A percentile compares a stretch with the other conserved stretches of the same genome.
Conservation (phyloP, 345 rosid species). For the Limnanthes douglasii region DNA sequence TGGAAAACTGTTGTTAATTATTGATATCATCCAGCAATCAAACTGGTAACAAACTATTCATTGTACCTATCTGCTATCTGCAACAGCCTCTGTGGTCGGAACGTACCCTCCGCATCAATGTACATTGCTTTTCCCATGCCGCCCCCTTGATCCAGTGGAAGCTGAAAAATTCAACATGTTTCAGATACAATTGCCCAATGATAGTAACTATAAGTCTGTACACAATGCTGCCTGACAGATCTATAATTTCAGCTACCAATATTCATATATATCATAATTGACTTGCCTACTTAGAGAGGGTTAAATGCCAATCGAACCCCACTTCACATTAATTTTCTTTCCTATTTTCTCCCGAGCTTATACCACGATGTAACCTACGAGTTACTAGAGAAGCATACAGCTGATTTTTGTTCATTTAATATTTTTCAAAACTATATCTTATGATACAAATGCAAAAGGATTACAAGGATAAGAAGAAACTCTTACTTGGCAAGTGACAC, state of each 20-base stretch:
- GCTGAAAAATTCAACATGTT: constrained; percentile 28
- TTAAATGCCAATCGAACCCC: too few relatives aligned
- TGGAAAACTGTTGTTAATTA: constrained; percentile 1
- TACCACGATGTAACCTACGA: too few relatives aligned
- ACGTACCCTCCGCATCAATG: constrained; percentile 97
- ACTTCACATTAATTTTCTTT: too few relatives aligned
- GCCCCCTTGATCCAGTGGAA: constrained; percentile 97
- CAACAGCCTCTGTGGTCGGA: constrained; percentile 86
- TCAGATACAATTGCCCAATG: neutral
- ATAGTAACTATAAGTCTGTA: neutral
- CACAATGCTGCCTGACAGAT: neutral
- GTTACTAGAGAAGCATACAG: too few relatives aligned
- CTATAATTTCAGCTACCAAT: too few relatives aligned
- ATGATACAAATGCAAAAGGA: neutral
- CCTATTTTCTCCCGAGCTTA: too few relatives aligned
- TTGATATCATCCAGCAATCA: constrained; percentile 1
- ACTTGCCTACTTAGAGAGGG: too few relatives aligned
- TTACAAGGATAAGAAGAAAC: constrained; percentile 1
- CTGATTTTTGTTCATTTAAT: too few relatives aligned
- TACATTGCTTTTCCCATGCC: constrained; percentile 99
- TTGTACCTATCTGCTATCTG: constrained; percentile 98
- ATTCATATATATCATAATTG: too few relatives aligned
- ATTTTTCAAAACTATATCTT: too few relatives aligned
- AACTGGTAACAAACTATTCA: constrained; percentile 10
- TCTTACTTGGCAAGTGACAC: constrained; percentile 93